A percentile compares a stretch with the other conserved stretches of the same genome.
Evolutionary conservation across 2,329 filamentous ascomycete species (phyloP).

Genomic region (Aspergillus fijiensis): DNA sequence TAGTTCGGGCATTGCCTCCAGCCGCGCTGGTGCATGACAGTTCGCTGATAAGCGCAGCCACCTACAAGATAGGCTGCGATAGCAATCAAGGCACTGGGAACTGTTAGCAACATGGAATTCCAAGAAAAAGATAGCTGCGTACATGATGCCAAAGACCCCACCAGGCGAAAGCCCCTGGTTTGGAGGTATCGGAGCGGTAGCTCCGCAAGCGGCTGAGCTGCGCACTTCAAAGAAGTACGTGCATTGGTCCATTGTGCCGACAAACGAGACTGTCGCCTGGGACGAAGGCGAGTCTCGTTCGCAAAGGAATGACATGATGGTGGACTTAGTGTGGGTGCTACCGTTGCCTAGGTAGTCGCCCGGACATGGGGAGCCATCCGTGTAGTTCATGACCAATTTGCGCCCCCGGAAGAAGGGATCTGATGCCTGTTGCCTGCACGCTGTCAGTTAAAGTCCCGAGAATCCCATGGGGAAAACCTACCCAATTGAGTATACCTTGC

Average conservation of each 20-base stretch:
- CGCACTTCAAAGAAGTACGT: slow-evolving; percentile 94
- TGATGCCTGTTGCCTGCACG: slow-evolving; percentile 42
- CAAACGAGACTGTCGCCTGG: slow-evolving; percentile 73
- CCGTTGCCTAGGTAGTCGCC: slow-evolving; percentile 28
- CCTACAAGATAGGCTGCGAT: slow-evolving; percentile 86
- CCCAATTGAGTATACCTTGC: slow-evolving; percentile 49
- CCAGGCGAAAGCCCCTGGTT: slow-evolving; percentile 62
- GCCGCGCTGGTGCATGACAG: slow-evolving; percentile 87
- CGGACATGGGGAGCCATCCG: slow-evolving; percentile 69
- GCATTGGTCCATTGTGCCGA: slow-evolving; percentile 87
- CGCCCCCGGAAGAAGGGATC: slow-evolving; percentile 50
- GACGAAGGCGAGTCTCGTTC: slow-evolving; percentile 73
- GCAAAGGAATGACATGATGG: slow-evolving; percentile 90
- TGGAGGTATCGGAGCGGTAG: slow-evolving; percentile 55
- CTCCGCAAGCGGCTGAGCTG: slow-evolving; percentile 80
- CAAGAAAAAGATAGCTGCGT: slow-evolving; percentile 22
- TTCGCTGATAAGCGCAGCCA: slow-evolving; percentile 92
- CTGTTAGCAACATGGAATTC: neutral
- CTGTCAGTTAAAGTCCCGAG: neutral
- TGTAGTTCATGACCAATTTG: slow-evolving; percentile 74
- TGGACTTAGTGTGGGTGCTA: slow-evolving; percentile 60
- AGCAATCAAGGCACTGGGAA: slow-evolving; percentile 58
- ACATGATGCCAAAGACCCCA: slow-evolving; percentile 86
- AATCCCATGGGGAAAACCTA: slow-evolving; percentile 20
- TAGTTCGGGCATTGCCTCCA: slow-evolving; percentile 97